Base-by-base conservation (phyloP, 257 asterid species). In the Nicotiana tabacum region DNA sequence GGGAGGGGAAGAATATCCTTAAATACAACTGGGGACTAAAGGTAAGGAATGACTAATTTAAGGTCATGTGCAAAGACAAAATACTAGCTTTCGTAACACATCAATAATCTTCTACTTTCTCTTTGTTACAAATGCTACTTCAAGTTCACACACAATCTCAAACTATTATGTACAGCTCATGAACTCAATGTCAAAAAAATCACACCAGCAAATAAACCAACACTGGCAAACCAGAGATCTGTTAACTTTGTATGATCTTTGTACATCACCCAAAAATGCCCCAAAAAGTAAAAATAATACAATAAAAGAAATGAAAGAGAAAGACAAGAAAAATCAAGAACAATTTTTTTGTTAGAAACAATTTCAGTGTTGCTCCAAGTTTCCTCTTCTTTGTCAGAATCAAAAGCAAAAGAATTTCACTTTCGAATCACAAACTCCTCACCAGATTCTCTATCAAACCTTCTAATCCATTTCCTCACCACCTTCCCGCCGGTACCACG, bases 401-500 rank as follows among this genome's bases (percentile, higher is more conserved):
- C n/a, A 43, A 58, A 18, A 58, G 2, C n/a, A 21, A 70, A 70
- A 43, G 78, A 70, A 70, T 21, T 70, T 79, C 84, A 82, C 32
- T 32, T 67, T 30, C 84, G 39, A 7, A 82, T 67, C 55, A 82
- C 80, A 53, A 27, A 35, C 60, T 67, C 80, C 37, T 82, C 84
- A 4, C 84, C 81, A 4, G 81, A 67, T 13, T 69, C 80, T 51
- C 80, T 76, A 82, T 82, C 69, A 37, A 82, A 32, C 16, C 53
- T 58, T 60, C 77, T 82, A 67, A 82, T 82, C 84, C 80, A 82
- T 68, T 67, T 53, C 68, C 29, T 74, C 53, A 15, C 80, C 7
- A 74, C 48, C 64, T 27, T 74, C 24, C 27, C 43, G 8, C 43
- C 4, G 4, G 2, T 6, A 10, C 21, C 16, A 7, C 29, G 4